These are phyloP conservation scores for Stenocarpella maydis DNA, from an alignment of 2,329 filamentous ascomycete genomes.

Conservation along the genomic window DNA sequence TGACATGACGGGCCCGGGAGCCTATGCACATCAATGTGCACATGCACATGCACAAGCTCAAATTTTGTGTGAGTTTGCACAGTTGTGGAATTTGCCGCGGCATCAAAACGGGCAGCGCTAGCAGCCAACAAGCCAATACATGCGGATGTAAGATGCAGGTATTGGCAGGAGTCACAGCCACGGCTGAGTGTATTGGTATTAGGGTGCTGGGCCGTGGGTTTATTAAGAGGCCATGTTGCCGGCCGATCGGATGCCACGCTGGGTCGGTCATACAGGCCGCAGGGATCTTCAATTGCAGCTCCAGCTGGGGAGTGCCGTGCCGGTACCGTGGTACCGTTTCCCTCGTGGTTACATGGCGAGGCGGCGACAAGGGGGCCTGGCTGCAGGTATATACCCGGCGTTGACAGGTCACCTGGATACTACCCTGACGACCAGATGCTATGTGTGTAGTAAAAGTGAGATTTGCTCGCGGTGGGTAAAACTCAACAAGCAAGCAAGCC, in stretches of 20 bases:
- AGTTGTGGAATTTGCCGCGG: constrained; percentile 12
- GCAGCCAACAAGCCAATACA: constrained; percentile 22
- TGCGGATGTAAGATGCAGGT: constrained; percentile 14
- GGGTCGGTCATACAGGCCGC: neutral
- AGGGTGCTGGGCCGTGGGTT: constrained; percentile 3
- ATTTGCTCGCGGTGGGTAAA: neutral
- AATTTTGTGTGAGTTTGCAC: neutral
- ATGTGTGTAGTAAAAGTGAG: neutral
- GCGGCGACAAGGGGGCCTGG: neutral
- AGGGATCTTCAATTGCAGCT: neutral
- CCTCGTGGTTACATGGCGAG: neutral
- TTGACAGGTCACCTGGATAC: constrained; percentile 2
- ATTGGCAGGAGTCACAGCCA: constrained; percentile 17
- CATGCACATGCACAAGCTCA: constrained; percentile 9
- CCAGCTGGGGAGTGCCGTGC: neutral
- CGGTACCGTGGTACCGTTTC: neutral
- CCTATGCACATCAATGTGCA: constrained; percentile 12
- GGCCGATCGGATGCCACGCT: neutral
- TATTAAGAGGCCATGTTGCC: constrained; percentile 4
- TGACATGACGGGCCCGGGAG: neutral
- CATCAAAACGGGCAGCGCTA: constrained; percentile 19
- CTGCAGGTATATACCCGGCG: neutral
- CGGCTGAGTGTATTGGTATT: constrained; percentile 12
- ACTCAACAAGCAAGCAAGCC: neutral
- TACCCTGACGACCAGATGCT: neutral